Conservation (phyloP, 1,139 yeast species). For the Casaregolazyma lundiana region DNA sequence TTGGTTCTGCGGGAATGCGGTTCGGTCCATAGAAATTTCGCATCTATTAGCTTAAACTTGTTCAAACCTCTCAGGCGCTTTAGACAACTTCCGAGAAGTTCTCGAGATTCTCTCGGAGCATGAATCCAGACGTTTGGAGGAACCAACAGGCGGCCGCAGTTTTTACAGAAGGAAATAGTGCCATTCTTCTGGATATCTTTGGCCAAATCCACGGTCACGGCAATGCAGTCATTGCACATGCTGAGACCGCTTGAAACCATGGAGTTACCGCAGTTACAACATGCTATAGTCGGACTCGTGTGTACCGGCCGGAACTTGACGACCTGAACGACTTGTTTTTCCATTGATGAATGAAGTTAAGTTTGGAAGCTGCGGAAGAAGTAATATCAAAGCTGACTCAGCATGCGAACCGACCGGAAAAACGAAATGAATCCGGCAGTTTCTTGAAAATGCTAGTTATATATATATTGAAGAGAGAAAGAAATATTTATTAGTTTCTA, state of each 20-base stretch:
- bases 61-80: conserved; percentile 83
- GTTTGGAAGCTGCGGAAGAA: neutral
- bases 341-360: conserved; percentile 13
- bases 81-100: conserved; percentile 82
- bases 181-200: conserved; percentile 94
- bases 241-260: conserved; percentile 77
- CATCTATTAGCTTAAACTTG: conserved; percentile 85
- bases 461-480: no score
- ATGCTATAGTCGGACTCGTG: conserved; percentile 77
- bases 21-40: conserved; percentile 96
- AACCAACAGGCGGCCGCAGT: conserved; percentile 88
- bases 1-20: conserved; percentile 96
- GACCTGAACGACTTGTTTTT: conserved; percentile 17
- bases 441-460: no score
- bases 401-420: no score
- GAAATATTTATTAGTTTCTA: no score
- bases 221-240: conserved; percentile 97
- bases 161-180: conserved; percentile 86
- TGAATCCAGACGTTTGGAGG: conserved; percentile 93
- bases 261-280: conserved; percentile 98
- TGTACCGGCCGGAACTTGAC: conserved; percentile 33
- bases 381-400: neutral
- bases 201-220: conserved; percentile 88
- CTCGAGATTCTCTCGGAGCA: conserved; percentile 90
- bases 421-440: no score